Base-by-base conservation (phyloP, 345 rosid species). In the Populus nigra region DNA sequence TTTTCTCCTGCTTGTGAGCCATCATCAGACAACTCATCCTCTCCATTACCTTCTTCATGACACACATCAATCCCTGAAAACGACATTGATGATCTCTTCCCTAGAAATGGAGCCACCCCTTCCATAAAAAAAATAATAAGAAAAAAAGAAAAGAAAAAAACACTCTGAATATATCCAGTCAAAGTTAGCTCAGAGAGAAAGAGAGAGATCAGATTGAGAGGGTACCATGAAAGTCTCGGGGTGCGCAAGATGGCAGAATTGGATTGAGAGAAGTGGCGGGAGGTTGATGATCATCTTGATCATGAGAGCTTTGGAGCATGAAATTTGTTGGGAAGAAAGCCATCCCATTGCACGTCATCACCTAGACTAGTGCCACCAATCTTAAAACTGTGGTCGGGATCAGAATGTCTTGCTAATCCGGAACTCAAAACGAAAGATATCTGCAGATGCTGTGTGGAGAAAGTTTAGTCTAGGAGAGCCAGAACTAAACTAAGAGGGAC, bases 1-100 rank as follows among this genome's bases (percentile, higher is more conserved):
- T 96, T 94, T 82, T 94, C 99, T 71, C 97, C 97, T 49, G 91
- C 93, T 53, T 91, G 97, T 70, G 96, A 96, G 49, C 97, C 97
- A 78, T 96, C 99, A 68, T 96, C 97, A 23, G 97, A 92, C 71
- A 92, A 82, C 49, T 94, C 99, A 55, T 92, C 98, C 76, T 90
- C 94, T 45, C 91, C 94, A 71, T 87, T 90, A 17, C 65, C 79
- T 55, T 69, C 81, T 78, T 73, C 80, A 65, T 83, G 74, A 50
- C 80, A 67, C 38, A 73, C 91, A 62, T 91, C 98, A 6, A 90
- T 82, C 61, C 88, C 93, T 29, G 94, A 79, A 81, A 84, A 92
- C 29, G 91, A 85, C 88, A 90, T 82, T 57, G 97, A 86, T 68
- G 97, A 84, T 85, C 95, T 89, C 87, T 96, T 96, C 81, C 96